Evolutionary conservation across 257 asterid genomes (phyloP).

Genomic region (Agastache rugosa): DNA sequence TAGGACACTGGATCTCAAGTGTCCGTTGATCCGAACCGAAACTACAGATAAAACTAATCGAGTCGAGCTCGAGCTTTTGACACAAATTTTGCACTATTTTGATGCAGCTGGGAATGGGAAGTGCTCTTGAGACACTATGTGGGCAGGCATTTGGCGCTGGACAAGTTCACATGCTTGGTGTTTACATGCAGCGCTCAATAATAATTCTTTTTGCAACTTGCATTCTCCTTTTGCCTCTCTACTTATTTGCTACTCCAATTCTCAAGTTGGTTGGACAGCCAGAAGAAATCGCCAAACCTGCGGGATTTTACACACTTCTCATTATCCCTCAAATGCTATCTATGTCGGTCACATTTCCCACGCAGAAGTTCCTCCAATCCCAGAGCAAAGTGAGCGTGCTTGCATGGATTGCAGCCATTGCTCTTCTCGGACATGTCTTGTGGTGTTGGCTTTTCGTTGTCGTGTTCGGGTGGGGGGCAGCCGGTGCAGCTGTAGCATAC

Average conservation of each 20-base stretch:
- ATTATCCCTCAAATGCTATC: slow-evolving; percentile 72
- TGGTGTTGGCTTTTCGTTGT: slow-evolving; percentile 66
- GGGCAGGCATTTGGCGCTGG: slow-evolving; percentile 94
- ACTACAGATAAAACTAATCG: too few relatives aligned
- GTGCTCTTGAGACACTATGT: slow-evolving; percentile 89
- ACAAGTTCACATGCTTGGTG: slow-evolving; percentile 77
- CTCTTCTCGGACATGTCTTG: slow-evolving; percentile 48
- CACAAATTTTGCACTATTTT: too few relatives aligned
- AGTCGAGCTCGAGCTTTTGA: too few relatives aligned
- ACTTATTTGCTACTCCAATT: slow-evolving; percentile 75
- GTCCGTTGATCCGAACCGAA: too few relatives aligned
- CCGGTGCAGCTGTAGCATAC: slow-evolving; percentile 69
- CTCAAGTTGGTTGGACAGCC: slow-evolving; percentile 73
- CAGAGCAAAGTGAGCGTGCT: slow-evolving; percentile 77
- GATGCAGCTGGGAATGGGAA: slow-evolving; percentile 92
- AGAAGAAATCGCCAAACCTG: slow-evolving; percentile 59
- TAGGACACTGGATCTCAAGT: too few relatives aligned
- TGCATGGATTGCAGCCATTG: slow-evolving; percentile 60
- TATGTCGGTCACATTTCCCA: slow-evolving; percentile 61
- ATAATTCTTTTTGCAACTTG: slow-evolving; percentile 58
- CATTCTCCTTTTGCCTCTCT: slow-evolving; percentile 59
- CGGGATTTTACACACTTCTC: slow-evolving; percentile 63
- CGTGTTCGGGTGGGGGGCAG: slow-evolving; percentile 60
- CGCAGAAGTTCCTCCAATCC: slow-evolving; percentile 81
- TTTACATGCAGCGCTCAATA: slow-evolving; percentile 81